Percentiles rank a stretch among this genome's conserved stretches.
These are phyloP conservation scores for Curvularia lunata DNA, from an alignment of 2,329 filamentous ascomycete genomes.

Conservation along the genomic window DNA sequence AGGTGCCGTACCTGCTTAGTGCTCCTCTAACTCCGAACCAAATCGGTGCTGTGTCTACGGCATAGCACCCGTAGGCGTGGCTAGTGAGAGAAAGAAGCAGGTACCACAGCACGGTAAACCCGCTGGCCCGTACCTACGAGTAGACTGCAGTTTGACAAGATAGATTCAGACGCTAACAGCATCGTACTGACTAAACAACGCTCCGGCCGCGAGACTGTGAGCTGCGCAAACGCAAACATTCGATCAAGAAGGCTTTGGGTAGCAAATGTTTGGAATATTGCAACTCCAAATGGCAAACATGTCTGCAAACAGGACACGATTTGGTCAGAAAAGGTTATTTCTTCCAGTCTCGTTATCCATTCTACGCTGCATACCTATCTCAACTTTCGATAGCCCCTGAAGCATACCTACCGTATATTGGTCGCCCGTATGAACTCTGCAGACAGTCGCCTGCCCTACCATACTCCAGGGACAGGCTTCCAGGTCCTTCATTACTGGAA, in stretches of 20 bases:
- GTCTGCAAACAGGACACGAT: background rate
- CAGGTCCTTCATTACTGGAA: background rate
- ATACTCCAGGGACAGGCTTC: background rate
- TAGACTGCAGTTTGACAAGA: no score
- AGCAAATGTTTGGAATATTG: background rate
- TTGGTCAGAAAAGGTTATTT: background rate
- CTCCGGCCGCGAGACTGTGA: no score
- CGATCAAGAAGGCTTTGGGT: background rate
- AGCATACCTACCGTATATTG: background rate
- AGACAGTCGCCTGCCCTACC: background rate
- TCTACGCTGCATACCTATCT: background rate
- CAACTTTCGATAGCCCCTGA: background rate
- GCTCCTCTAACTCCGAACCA: background rate
- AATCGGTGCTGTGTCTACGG: background rate
- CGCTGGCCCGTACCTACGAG: no score
- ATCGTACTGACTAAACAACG: no score
- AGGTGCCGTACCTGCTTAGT: no score
- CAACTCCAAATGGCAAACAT: background rate
- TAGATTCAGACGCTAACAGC: no score
- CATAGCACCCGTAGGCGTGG: background rate
- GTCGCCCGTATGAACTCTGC: background rate
- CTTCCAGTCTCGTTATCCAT: background rate
- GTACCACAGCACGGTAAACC: background rate
- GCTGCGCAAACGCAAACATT: constrained; percentile 5
- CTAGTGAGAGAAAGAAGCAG: background rate